Evolutionary conservation across 257 asterid species (phyloP).

Genomic region (Scutellaria galericulata): DNA sequence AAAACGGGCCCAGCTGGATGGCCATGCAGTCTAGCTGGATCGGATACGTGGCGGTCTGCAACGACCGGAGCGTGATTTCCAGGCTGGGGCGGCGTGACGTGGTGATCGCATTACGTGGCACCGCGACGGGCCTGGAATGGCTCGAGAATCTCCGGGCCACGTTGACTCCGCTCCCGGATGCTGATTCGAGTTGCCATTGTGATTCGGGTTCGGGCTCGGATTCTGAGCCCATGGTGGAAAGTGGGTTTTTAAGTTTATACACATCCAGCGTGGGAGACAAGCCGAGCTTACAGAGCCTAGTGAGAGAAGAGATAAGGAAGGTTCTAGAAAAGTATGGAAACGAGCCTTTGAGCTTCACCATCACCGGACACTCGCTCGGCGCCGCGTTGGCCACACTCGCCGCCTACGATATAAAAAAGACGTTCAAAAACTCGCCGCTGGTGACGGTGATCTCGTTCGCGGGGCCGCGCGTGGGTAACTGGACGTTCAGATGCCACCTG

Average conservation of each 20-base stretch:
- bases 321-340: conserved; percentile 51
- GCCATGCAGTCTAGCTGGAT: conserved; percentile 74
- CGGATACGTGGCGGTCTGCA: conserved; percentile 80
- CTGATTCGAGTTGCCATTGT: neutral
- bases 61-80: conserved; percentile 59
- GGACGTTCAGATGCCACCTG: conserved; percentile 61
- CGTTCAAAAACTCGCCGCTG: conserved; percentile 49
- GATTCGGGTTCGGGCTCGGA: neutral
- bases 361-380: conserved; percentile 95
- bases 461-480: conserved; percentile 92
- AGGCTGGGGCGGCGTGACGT: conserved; percentile 90
- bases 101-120: conserved; percentile 86
- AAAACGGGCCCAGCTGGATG: conserved; percentile 61
- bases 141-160: conserved; percentile 81
- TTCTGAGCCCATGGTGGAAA: conserved; percentile 76
- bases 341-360: conserved; percentile 73
- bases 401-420: conserved; percentile 73
- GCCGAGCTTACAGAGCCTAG: conserved; percentile 57
- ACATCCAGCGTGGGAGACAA: conserved; percentile 53
- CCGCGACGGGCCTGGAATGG: conserved; percentile 86
- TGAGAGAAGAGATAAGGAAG: conserved; percentile 58
- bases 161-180: conserved; percentile 47
- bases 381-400: conserved; percentile 92
- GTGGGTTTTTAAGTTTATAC: conserved; percentile 83
- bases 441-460: conserved; percentile 93